Evolutionary conservation across 768 basidiomycete genomes (phyloP).

Genomic region (Trametes elegans): DNA sequence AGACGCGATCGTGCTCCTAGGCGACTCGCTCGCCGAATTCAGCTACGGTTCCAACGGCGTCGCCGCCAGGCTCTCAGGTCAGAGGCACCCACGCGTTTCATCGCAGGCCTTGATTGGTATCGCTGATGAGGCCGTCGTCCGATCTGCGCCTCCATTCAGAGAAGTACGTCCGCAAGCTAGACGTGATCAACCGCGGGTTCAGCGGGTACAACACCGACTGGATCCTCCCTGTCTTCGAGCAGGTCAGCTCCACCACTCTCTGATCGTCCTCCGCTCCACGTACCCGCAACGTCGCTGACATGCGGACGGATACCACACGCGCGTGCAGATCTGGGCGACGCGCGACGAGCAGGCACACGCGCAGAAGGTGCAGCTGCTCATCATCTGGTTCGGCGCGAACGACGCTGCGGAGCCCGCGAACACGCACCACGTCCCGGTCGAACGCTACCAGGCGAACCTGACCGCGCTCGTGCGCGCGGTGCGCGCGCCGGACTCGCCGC

Average conservation of each 20-base stretch:
- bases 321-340: conserved; percentile 65
- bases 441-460: conserved; percentile 66
- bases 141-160: too few species aligned
- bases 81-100: conserved; percentile 31
- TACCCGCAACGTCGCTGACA: background rate
- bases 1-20: conserved; percentile 72
- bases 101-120: background rate
- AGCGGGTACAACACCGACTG: conserved; percentile 87
- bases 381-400: conserved; percentile 90
- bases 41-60: conserved; percentile 63
- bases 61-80: conserved; percentile 64
- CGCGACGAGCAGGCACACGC: conserved; percentile 42
- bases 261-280: background rate
- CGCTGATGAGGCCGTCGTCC: too few species aligned
- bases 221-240: conserved; percentile 77
- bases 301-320: background rate
- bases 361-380: conserved; percentile 66
- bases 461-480: conserved; percentile 58
- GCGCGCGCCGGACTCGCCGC: conserved; percentile 56
- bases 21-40: conserved; percentile 78
- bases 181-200: conserved; percentile 83
- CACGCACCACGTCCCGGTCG: conserved; percentile 74
- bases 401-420: conserved; percentile 69
- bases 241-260: conserved; percentile 40
- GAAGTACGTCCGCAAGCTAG: conserved; percentile 71